Percentiles rank a stretch among this genome's conserved stretches.
Evolutionary conservation across 768 basidiomycete species (phyloP).

Genomic region (Suillus paluster): DNA sequence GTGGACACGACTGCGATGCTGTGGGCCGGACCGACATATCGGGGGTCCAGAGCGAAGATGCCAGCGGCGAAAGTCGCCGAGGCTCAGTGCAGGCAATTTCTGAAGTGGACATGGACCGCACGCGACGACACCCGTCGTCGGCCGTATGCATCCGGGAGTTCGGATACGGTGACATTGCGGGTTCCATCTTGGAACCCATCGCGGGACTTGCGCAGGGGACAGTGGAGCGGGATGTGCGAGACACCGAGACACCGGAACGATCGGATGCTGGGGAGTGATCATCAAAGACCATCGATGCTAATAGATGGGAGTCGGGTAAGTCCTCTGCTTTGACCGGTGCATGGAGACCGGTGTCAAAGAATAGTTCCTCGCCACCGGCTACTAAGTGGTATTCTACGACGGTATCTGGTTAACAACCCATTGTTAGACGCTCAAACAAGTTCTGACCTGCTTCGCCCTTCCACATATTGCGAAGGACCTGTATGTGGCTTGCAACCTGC

Average conservation of each 20-base stretch:
- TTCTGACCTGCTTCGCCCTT: conserved; percentile 74
- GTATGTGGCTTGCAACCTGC: conserved; percentile 89
- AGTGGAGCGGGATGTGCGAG: conserved; percentile 28
- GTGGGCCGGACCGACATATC: conserved; percentile 27
- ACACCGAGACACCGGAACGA: conserved; percentile 33
- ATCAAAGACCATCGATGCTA: conserved; percentile 44
- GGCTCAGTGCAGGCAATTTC: conserved; percentile 31
- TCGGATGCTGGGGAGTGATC: conserved; percentile 38
- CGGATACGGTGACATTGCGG: conserved; percentile 27
- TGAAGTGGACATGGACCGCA: conserved; percentile 36
- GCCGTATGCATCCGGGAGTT: conserved; percentile 22
- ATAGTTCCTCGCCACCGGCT: conserved; percentile 79
- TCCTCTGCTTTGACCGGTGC: conserved; percentile 62
- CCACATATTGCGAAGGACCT: conserved; percentile 88
- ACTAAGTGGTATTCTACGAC: conserved; percentile 73
- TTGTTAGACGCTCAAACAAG: conserved; percentile 5
- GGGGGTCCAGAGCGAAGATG: conserved; percentile 32
- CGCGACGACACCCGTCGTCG: conserved; percentile 33
- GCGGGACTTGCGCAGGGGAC: conserved; percentile 29
- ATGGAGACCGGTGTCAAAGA: conserved; percentile 52
- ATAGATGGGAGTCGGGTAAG: conserved; percentile 42
- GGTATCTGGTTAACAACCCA: conserved; percentile 8
- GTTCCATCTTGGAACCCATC: conserved; percentile 27
- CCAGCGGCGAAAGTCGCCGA: conserved; percentile 37
- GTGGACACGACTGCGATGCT: conserved; percentile 31